These are phyloP conservation scores for Aspergillus indologenus DNA, from an alignment of 495 filamentous ascomycete genomes.

Conservation along the genomic window DNA sequence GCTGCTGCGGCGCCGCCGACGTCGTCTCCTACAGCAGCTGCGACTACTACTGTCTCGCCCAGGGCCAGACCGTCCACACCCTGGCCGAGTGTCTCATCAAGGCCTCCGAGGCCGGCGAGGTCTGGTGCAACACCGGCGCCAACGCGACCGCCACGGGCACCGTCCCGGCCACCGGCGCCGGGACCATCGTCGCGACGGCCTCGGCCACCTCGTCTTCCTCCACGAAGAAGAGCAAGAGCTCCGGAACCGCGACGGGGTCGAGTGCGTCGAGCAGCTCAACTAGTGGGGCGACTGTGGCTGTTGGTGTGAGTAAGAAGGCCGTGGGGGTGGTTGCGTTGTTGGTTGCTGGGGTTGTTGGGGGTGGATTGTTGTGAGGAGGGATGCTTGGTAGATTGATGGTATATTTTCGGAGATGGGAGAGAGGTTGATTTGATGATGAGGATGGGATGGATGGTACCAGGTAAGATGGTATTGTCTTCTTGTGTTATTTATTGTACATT, in stretches of 20 bases:
- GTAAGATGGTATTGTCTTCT: no score
- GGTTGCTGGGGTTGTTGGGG: not conserved
- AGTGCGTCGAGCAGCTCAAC: conserved; percentile 1
- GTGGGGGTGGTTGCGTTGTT: conserved; percentile 3
- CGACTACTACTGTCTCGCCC: conserved; percentile 42
- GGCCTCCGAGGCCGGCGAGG: conserved; percentile 27
- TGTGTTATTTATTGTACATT: no score
- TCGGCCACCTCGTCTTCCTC: conserved; percentile 6
- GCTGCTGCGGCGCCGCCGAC: conserved; percentile 36
- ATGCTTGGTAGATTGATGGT: not conserved
- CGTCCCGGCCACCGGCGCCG: conserved; percentile 22
- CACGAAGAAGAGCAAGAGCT: not conserved
- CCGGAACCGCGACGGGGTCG: conserved; percentile 9
- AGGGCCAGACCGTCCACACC: conserved; percentile 32
- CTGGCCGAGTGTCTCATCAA: conserved; percentile 37
- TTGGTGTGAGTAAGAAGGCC: not conserved
- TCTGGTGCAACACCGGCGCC: conserved; percentile 39
- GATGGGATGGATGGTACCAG: no score
- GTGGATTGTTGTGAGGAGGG: not conserved
- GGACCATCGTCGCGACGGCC: conserved; percentile 18
- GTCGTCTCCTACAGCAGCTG: conserved; percentile 43
- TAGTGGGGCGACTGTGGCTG: not conserved
- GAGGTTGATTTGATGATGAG: no score
- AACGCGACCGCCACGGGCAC: conserved; percentile 36
- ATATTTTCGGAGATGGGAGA: not conserved